Percentiles rank a stretch among this genome's conserved stretches.
phyloP scores from a whole-genome alignment of 306 rosid species.

The Vigna unguiculata region DNA sequence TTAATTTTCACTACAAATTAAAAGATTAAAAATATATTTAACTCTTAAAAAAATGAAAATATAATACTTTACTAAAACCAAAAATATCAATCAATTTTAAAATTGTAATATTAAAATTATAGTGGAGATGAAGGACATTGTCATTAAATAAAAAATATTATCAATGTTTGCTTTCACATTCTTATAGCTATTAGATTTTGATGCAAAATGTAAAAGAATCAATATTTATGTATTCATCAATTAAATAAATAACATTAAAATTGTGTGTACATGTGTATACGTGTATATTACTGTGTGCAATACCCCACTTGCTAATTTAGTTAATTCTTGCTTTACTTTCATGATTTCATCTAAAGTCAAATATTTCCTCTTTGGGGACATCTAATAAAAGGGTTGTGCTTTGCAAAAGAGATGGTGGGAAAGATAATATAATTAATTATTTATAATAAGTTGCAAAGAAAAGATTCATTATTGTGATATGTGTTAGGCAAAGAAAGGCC shows the following conservation, averaged over 20 bases:
- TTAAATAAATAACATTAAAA: background rate
- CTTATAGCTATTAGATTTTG: background rate
- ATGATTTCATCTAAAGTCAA: slow-evolving; percentile 39
- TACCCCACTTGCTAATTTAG: slow-evolving; percentile 33
- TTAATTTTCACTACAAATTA: too few relatives aligned
- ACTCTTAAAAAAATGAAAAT: too few relatives aligned
- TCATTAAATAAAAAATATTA: too few relatives aligned
- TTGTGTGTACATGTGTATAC: too few relatives aligned
- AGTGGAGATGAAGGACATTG: too few relatives aligned
- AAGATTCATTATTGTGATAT: background rate
- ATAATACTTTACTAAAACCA: too few relatives aligned
- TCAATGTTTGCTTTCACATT: background rate
- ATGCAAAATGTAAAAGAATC: background rate
- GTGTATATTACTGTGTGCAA: background rate
- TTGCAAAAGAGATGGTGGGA: background rate
- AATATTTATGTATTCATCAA: background rate
- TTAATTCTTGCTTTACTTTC: slow-evolving; percentile 7
- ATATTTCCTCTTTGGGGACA: slow-evolving; percentile 38
- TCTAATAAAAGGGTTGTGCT: slow-evolving; percentile 24
- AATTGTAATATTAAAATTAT: too few relatives aligned
- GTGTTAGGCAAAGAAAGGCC: slow-evolving; percentile 22
- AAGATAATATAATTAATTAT: background rate
- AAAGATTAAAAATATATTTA: too few relatives aligned
- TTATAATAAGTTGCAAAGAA: background rate
- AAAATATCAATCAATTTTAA: too few relatives aligned